Conservation (phyloP, 345 rosid species). For the Melaleuca quinquenervia region DNA sequence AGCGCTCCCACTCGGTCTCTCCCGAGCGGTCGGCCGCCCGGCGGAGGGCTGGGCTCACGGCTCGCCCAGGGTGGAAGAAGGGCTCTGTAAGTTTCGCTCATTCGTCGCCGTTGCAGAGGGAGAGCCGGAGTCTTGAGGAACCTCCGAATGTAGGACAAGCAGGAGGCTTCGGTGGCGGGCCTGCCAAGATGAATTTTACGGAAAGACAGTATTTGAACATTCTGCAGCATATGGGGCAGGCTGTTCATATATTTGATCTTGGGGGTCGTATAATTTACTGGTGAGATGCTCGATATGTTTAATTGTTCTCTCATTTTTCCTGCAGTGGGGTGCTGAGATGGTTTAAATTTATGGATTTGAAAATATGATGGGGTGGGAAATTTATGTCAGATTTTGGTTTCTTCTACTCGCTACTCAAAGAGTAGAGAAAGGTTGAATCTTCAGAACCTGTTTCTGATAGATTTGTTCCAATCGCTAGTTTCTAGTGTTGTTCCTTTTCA, state of each 20-base stretch:
- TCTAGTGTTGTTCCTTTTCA: not conserved
- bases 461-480: not conserved
- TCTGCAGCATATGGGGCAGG: constrained; percentile 88
- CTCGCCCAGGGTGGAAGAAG: constrained; percentile 30
- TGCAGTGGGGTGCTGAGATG: not conserved
- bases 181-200: constrained; percentile 49
- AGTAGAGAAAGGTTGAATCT: not conserved
- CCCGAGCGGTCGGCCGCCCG: constrained; percentile 47
- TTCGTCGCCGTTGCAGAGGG: constrained; percentile 84
- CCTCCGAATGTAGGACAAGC: constrained; percentile 10
- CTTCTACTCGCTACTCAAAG: not conserved
- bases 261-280: constrained; percentile 63
- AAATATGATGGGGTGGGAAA: not conserved
- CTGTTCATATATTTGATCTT: constrained; percentile 72
- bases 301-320: not conserved
- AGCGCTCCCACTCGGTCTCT: constrained; percentile 66
- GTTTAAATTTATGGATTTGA: not conserved
- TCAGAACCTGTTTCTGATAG: not conserved
- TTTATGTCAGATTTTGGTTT: not conserved
- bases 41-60: constrained; percentile 20
- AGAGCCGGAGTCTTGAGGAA: constrained; percentile 28
- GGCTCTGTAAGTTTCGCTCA: constrained; percentile 60
- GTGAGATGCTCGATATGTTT: constrained; percentile 25
- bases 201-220: constrained; percentile 75
- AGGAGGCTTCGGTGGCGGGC: constrained; percentile 18